Percentiles rank a stretch among this genome's conserved stretches.
phyloP scores from a whole-genome alignment of 73 alveolate species.

The Uronychia binucleata region DNA sequence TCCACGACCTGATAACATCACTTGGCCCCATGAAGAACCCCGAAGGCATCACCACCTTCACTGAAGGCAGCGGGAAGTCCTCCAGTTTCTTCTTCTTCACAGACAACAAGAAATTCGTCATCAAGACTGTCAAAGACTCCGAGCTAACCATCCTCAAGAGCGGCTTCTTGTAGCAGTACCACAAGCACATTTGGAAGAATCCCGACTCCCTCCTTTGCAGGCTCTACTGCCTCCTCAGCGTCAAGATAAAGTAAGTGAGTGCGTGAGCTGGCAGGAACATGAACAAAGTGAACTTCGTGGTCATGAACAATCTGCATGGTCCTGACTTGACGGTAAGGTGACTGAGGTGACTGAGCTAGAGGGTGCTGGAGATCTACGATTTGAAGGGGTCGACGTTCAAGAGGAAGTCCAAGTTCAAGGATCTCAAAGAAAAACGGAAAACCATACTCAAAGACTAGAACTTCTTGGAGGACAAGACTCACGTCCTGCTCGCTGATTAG shows the following conservation, averaged over 20 bases:
- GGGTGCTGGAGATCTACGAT: slow-evolving; percentile 27
- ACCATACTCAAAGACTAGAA: slow-evolving; percentile 38
- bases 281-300: slow-evolving; percentile 41
- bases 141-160: slow-evolving; percentile 19
- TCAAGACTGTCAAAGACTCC: slow-evolving; percentile 47
- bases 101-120: slow-evolving; percentile 35
- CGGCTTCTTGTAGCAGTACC: slow-evolving; percentile 37
- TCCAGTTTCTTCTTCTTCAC: slow-evolving; percentile 51
- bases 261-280: not conserved
- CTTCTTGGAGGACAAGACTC: slow-evolving; percentile 17
- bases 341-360: not conserved
- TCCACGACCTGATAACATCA: slow-evolving; percentile 20
- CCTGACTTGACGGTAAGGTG: slow-evolving; percentile 9
- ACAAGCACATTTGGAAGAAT: slow-evolving; percentile 31
- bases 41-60: slow-evolving; percentile 30
- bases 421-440: not conserved
- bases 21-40: slow-evolving; percentile 54
- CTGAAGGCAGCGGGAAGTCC: slow-evolving; percentile 56
- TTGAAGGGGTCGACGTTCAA: slow-evolving; percentile 40
- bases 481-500: not conserved
- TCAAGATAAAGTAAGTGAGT: slow-evolving; percentile 15
- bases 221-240: slow-evolving; percentile 42
- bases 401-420: slow-evolving; percentile 11
- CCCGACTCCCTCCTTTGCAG: slow-evolving; percentile 39
- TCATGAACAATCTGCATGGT: slow-evolving; percentile 59